Evolutionary conservation across 768 basidiomycete species (phyloP).

Genomic region (Leccinum uliginosum): DNA sequence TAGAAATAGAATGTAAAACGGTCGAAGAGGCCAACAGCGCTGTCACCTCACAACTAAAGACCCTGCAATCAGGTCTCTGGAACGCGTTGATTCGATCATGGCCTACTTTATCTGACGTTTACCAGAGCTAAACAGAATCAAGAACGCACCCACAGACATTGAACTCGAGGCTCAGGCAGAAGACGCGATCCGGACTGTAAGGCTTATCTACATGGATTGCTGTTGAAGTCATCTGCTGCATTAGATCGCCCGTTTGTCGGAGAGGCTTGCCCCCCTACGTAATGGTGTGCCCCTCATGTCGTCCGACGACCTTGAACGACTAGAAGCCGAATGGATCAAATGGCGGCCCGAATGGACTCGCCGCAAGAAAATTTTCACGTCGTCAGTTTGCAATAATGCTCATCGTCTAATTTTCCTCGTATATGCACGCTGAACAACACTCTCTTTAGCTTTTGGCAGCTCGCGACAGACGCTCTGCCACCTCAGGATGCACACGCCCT

Average conservation of each 20-base stretch:
- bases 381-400: conserved; percentile 22
- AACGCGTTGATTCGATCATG: background rate
- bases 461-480: conserved; percentile 62
- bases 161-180: conserved; percentile 56
- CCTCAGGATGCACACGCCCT: conserved; percentile 62
- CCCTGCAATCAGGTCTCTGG: conserved; percentile 28
- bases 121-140: conserved; percentile 63
- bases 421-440: background rate
- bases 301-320: conserved; percentile 58
- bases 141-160: conserved; percentile 61
- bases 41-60: conserved; percentile 48
- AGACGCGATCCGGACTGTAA: conserved; percentile 51
- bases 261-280: conserved; percentile 60
- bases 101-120: conserved; percentile 8
- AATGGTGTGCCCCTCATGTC: conserved; percentile 62
- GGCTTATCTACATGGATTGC: conserved; percentile 17
- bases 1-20: conserved; percentile 56
- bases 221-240: conserved; percentile 1
- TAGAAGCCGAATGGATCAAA: conserved; percentile 71
- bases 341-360: conserved; percentile 82
- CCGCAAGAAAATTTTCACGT: conserved; percentile 64
- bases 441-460: conserved; percentile 64
- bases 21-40: conserved; percentile 58
- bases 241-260: conserved; percentile 47
- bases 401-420: background rate